Percentiles rank a stretch among this genome's conserved stretches.
Conservation (phyloP, 345 rosid species). For the Syzygium grande region DNA sequence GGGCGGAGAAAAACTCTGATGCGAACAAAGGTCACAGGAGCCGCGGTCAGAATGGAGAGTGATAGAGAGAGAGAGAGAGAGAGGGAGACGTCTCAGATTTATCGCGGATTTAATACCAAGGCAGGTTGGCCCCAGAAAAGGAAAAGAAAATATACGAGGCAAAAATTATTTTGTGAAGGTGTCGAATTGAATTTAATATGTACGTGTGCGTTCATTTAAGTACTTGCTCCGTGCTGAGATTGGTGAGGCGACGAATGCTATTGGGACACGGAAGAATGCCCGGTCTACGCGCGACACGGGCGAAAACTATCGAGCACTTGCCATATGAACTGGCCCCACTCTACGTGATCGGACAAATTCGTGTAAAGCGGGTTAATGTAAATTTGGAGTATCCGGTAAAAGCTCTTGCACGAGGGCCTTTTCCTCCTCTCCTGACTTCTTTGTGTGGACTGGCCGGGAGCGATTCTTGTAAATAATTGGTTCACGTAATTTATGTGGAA, state of each 20-base stretch:
- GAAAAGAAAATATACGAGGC: neutral
- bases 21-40: neutral
- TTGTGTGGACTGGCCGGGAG: neutral
- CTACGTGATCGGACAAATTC: neutral
- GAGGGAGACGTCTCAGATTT: neutral
- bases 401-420: neutral
- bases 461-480: neutral
- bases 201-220: neutral
- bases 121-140: too few relatives aligned
- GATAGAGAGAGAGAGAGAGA: neutral
- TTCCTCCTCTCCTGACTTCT: neutral
- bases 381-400: neutral
- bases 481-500: neutral
- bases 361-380: neutral
- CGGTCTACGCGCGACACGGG: neutral
- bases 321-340: accelerated
- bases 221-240: neutral
- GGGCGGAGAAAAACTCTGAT: neutral
- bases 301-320: neutral
- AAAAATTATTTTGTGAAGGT: neutral
- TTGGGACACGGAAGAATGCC: neutral
- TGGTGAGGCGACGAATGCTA: neutral
- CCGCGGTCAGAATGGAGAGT: neutral
- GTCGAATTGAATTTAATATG: neutral
- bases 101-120: neutral